These are phyloP conservation scores for Datisca glomerata DNA, from an alignment of 306 rosid species.

Conservation along the genomic window DNA sequence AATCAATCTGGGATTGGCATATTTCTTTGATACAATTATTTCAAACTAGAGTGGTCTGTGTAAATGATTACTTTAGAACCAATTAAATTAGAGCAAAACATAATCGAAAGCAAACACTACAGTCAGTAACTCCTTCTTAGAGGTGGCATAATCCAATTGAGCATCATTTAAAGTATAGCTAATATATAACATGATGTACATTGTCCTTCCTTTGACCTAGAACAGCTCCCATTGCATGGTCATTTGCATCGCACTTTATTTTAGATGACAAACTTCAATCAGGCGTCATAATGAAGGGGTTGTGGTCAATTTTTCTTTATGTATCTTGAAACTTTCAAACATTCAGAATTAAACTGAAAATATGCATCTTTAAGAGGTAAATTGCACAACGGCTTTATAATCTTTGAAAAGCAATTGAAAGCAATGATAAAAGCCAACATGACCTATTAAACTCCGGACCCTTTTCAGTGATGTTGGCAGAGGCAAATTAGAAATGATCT, in stretches of 20 bases:
- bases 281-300: not conserved
- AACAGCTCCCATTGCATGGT: not conserved
- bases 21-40: too few species aligned
- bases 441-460: not conserved
- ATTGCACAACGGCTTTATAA: not conserved
- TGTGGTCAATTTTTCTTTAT: not conserved
- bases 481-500: not conserved
- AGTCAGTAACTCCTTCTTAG: not conserved
- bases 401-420: not conserved
- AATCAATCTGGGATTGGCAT: too few species aligned
- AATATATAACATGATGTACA: not conserved
- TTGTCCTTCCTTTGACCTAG: not conserved
- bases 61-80: too few species aligned
- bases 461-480: not conserved
- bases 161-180: not conserved
- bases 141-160: not conserved
- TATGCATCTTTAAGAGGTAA: not conserved
- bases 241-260: conserved; percentile 1
- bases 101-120: not conserved
- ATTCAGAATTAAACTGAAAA: too few species aligned
- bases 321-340: not conserved
- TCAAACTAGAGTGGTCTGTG: too few species aligned
- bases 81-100: too few species aligned
- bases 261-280: not conserved
- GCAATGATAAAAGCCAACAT: not conserved